Evolutionary conservation across 331 rosid species (phyloP), one percentile per base, ranked within the genome.

Genomic region (Rhamnella rubrinervis): DNA sequence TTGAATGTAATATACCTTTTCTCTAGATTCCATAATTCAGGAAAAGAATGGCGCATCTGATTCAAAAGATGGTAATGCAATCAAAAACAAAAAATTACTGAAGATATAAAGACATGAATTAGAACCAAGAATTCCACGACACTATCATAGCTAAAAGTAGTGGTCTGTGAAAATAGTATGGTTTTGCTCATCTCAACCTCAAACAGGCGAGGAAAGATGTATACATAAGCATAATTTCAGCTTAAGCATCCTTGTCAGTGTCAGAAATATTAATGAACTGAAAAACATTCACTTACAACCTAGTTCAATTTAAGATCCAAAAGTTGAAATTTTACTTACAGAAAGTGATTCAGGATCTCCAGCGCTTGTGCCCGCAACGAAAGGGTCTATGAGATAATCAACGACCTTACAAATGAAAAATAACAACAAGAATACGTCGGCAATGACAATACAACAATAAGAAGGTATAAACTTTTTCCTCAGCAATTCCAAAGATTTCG

Each of bases 311-410:
- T 25, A 23, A 62, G 19, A 57, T 63, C 55, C 28, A 81, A 77
- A 53, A 66, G 55, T 46, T n/a, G 39, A 52, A 75, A 82, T 41
- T 79, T 55, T 75, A 84, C 98, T 90, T 67, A 90, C 98, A 68
- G 98, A 90, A 71, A 93, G 98, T 78, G 95, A 93, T 61, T 88
- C 92, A 17, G 98, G 96, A 82, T 85, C 97, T 44, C 89, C 88
- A 72, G 82, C 95, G 80, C 96, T 90, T 71, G 95, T 82, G 63
- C 97, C 98, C 35, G 89, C 95, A 72, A 93, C 96, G 71, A 93
- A 65, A 70, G 98, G 98, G 82, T 93, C 96, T 68, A 93, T 76
- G 75, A 93, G 91, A 83, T 88, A 88, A 81, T 93, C 98, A 72
- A 93, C 97, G 53, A 88, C 96, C 98, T 93, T 77, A 68, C 74